Percentiles rank a stretch among this genome's conserved stretches.
Evolutionary conservation across 306 rosid genomes (phyloP).

Genomic region (Quercus ilex): DNA sequence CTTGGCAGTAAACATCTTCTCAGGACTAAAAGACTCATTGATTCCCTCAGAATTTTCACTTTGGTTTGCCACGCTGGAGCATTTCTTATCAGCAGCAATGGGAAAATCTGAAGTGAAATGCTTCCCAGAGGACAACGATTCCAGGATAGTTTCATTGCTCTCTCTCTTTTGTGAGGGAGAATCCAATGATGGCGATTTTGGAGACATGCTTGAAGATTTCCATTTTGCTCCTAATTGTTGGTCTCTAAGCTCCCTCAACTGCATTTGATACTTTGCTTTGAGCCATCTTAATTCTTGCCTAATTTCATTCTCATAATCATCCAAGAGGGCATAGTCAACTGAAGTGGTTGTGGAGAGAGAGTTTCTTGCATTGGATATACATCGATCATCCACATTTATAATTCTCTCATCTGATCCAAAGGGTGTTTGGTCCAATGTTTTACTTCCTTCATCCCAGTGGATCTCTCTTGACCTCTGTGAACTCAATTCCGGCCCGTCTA

Average conservation of each 20-base stretch:
- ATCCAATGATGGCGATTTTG: conserved; percentile 24
- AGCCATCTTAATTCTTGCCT: conserved; percentile 99
- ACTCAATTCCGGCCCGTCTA: conserved; percentile 51
- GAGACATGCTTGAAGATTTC: conserved; percentile 31
- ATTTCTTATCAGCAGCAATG: conserved; percentile 28
- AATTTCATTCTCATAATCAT: conserved; percentile 69
- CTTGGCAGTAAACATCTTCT: conserved; percentile 46
- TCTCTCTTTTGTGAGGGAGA: conserved; percentile 26
- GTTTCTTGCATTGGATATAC: conserved; percentile 29
- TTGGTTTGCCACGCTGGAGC: conserved; percentile 28
- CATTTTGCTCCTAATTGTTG: conserved; percentile 53
- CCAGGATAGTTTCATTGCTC: conserved; percentile 24
- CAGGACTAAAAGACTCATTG: conserved; percentile 38
- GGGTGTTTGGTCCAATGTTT: conserved; percentile 27
- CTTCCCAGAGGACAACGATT: conserved; percentile 28
- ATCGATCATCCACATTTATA: conserved; percentile 34
- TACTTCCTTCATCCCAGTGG: conserved; percentile 33
- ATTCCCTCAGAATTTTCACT: conserved; percentile 25
- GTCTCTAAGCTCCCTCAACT: conserved; percentile 79
- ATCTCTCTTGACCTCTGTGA: conserved; percentile 44
- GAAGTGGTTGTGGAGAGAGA: conserved; percentile 24
- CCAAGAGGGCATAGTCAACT: conserved; percentile 27
- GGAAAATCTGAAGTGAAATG: conserved; percentile 8
- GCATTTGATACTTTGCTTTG: conserved; percentile 92
- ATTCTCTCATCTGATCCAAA: conserved; percentile 46